Evolutionary conservation across 73 alveolate species (phyloP), one percentile per base, ranked within the genome.

Genomic region (Uronychia setigera): DNA sequence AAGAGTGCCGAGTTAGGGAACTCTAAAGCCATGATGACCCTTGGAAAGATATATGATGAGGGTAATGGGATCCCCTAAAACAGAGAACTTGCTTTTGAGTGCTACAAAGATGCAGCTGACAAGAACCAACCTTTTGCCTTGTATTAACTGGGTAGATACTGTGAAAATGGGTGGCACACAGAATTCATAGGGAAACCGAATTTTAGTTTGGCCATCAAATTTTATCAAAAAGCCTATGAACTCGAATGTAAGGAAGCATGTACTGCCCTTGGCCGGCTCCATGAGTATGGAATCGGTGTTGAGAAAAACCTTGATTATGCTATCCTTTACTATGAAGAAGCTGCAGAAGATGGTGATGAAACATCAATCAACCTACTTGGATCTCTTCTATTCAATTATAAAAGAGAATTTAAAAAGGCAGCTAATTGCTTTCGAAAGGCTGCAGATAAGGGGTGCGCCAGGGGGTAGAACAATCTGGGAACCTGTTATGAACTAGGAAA

Each of bases 401-500:
- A 88, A 59, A 82, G 86, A 58, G 91, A 93, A 74, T 91, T 85
- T 80, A 80, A 83, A 67, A 74, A 80, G 74, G 96, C 99, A n/a
- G 80, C 74, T 0, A 96, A 93, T 82, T 92, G 80, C 78, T 95
- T 93, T 91, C 92, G 74, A 86, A 81, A 87, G 80, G 95, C 99
- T 0, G 92, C 97, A 29, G 91, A 90, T n/a, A 88, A 89, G 58
- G 98, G 98, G 1, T 88, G 84, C 79, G 84, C 89, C 19, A 92
- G 91, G 81, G 96, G 95, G 29, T 34, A 92, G 26, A 95, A 95
- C 85, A 95, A 95, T 83, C 91, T 93, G 1, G 99, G 97, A 0
- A 92, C 90, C 27, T 95, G 99, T 84, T 95, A 88, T 92, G 99
- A 95, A 86, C 89, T 80, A 26, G 99, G 99, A 26, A 79, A 85